Percentiles rank a stretch among this genome's conserved stretches.
These are phyloP conservation scores for Spongospora subterranea DNA, from an alignment of 208 protist species.

Conservation along the genomic window DNA sequence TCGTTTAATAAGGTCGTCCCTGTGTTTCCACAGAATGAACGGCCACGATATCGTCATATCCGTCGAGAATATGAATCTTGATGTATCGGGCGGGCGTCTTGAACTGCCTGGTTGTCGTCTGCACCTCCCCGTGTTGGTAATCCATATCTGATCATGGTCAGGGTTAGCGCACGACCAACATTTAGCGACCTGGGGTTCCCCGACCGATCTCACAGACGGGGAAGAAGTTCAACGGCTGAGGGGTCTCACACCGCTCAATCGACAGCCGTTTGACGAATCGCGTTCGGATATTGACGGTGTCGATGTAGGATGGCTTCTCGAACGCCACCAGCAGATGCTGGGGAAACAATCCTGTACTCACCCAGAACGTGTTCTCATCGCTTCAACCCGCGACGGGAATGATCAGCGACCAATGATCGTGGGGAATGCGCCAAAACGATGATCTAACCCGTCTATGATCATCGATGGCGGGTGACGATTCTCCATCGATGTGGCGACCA, in stretches of 20 bases:
- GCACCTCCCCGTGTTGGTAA: not conserved
- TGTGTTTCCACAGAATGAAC: not conserved
- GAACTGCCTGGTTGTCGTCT: not conserved
- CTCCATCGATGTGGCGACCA: constrained; percentile 48
- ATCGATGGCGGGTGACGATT: constrained; percentile 9
- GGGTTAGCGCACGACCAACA: not conserved
- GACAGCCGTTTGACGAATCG: constrained; percentile 18
- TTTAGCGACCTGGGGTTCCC: not conserved
- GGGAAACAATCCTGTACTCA: not conserved
- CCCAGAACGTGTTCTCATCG: constrained; percentile 33
- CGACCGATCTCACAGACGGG: not conserved
- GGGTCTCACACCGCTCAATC: constrained; percentile 20
- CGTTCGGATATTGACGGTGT: not conserved
- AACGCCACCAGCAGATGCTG: constrained; percentile 29
- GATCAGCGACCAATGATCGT: not conserved
- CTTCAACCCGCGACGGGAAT: not conserved
- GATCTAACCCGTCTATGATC: constrained; percentile 21
- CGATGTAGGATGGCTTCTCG: constrained; percentile 23
- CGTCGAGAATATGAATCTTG: constrained; percentile 32
- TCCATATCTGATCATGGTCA: constrained; percentile 7
- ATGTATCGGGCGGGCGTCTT: not conserved
- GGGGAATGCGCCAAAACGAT: not conserved
- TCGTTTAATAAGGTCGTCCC: not conserved
- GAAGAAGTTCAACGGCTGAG: not conserved
- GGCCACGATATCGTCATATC: constrained; percentile 54